Base-by-base conservation (phyloP, 164 flowering plant genomes). In the Litsea cubeba region DNA sequence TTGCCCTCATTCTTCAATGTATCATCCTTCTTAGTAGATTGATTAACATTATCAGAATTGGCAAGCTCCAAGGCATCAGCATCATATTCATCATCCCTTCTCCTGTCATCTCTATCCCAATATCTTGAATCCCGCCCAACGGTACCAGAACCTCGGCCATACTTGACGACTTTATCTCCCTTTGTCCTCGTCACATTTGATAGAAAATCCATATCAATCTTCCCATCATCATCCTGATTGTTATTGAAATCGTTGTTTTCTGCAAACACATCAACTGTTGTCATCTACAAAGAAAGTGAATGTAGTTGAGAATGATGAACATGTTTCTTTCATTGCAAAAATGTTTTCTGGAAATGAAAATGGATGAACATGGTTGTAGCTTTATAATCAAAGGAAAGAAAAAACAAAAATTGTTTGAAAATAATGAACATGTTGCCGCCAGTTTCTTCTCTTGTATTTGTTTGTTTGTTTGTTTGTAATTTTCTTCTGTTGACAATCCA, bases 31-130 rank as follows among this genome's bases (percentile, higher is more conserved):
- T 69, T 79, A 66, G 18, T 32, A 69, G 82, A 79, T 28, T 50
- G 81, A 83, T 76, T 78, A 62, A 71, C 57, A 69, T 65, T 74
- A 35, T 35, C 70, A 30, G 28, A 76, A 71, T 75, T 72, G 23
- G 60, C 40, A 60, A 79, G 76, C 50, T 87, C 90, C 32, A 82
- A 80, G n/a, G 70, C 82, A 76, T 89, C 91, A 81, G 88, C 99
- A 79, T 79, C 77, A 76, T 94, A 96, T 77, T 89, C 97, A 46
- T 82, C 88, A 83, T 96, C 98, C 81, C 98, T 90, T 81, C 97
- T 88, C 83, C 98, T 85, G 78, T 96, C 99, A 86, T 94, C 99
- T 76, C 78, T 82, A 80, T 96, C 98, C 98, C 99, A 94, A 79
- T 96, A 86, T 79, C 98, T 84, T 11, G 99, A 96, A 79, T 96